Base-by-base conservation (phyloP, 2,329 filamentous ascomycete species). In the Calonectria ilicicola region DNA sequence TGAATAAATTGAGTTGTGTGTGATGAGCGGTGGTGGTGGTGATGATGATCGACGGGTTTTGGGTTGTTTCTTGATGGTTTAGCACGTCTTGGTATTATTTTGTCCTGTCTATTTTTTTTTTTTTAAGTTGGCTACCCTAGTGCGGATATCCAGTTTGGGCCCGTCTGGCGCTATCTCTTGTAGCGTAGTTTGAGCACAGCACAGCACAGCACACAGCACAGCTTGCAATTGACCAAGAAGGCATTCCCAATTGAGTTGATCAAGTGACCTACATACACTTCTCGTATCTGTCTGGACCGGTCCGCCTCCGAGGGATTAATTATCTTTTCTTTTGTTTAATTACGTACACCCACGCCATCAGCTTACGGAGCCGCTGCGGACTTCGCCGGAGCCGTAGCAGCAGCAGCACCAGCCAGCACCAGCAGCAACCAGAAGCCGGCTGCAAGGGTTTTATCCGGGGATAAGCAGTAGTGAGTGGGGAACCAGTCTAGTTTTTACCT, bases 261-360 rank as follows among this genome's bases (percentile, higher is more conserved):
- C 44, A 42, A 17, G 15, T 17, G n/a, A 9, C 32, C 21, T 21
- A 9, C 29, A n/a, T n/a, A n/a, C n/a, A n/a, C 9, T 32, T 9
- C 29, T 32, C 29, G 29, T 32, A 32, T 32, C 29, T 32, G n/a
- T n/a, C 53, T 51, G 49, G 47, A n/a, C 12, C 26, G 38, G 21
- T n/a, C 65, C n/a, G 51, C 9, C n/a, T 15, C 65, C 51, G 65
- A 60, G 65, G 40, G 65, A 60, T 62, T 60, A 49, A 49, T 60
- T 49, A 32, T 27, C 40, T 19, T 51, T 21, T n/a, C n/a, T 21
- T 7, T 38, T 60, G 19, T 23, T 60, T 60, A 60, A 38, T 56
- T 65, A 38, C 63, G 44, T 49, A 51, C 63, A 40, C 19, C 40
- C 65, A 51, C 65, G 56, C 42, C 65, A 40, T 60, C 53, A 60